Percentiles rank a stretch among this genome's conserved stretches.
Evolutionary conservation across 371 early-diverging fungal genomes (phyloP).

Genomic region (Dinochytrium kinnereticum): DNA sequence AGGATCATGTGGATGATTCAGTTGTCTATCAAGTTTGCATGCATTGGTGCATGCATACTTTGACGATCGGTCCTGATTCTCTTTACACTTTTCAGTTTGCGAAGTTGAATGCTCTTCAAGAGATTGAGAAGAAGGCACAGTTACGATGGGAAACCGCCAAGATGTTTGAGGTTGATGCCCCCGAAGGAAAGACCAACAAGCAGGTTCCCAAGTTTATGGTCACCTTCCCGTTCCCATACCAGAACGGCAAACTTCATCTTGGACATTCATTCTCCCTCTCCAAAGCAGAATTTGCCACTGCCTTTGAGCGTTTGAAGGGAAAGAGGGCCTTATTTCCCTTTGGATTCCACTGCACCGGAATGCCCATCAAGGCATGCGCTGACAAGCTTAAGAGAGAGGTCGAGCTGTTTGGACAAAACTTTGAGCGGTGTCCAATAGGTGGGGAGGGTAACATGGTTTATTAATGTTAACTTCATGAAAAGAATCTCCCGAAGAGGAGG

Average conservation of each 20-base stretch:
- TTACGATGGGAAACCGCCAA: conserved; percentile 77
- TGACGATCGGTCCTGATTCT: too few species aligned
- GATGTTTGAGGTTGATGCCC: conserved; percentile 88
- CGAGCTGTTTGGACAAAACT: conserved; percentile 88
- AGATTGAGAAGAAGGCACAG: conserved; percentile 76
- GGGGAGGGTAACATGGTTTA: too few species aligned
- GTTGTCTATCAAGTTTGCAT: too few species aligned
- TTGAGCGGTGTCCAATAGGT: conserved; percentile 62
- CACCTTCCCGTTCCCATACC: conserved; percentile 99
- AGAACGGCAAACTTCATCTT: conserved; percentile 97
- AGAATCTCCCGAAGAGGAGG: too few species aligned
- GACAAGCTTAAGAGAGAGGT: conserved; percentile 97
- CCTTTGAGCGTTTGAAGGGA: conserved; percentile 95
- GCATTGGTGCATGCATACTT: too few species aligned
- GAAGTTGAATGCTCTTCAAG: conserved; percentile 41
- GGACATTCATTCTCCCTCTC: conserved; percentile 99
- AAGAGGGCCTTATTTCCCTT: conserved; percentile 97
- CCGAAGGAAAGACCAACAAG: conserved; percentile 44
- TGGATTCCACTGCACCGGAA: conserved; percentile 99
- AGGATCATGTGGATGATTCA: too few species aligned
- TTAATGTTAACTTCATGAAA: too few species aligned
- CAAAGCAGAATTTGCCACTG: conserved; percentile 96
- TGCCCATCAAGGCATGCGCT: conserved; percentile 99
- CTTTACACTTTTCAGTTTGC: conserved; percentile 40
- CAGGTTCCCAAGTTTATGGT: conserved; percentile 86